A percentile compares a stretch with the other conserved stretches of the same genome.
Evolutionary conservation across 371 early-diverging fungal genomes (phyloP).

Genomic region (Apophysomyces ossiformis): DNA sequence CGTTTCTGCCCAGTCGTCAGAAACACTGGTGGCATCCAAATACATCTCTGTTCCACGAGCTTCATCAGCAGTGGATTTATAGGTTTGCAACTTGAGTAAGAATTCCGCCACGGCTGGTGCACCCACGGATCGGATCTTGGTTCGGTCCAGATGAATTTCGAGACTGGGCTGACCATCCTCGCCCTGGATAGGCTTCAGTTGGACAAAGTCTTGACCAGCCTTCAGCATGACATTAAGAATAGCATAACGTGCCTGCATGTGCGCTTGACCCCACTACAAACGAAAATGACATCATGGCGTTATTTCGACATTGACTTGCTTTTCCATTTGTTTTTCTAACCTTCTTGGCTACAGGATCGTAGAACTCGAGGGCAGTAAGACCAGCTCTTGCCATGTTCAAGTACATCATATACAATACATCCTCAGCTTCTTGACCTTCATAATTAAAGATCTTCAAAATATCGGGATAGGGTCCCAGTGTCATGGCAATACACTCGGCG

Average conservation of each 20-base stretch:
- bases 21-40: conserved; percentile 53
- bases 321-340: conserved; percentile 14
- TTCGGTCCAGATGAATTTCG: conserved; percentile 53
- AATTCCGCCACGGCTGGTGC: conserved; percentile 58
- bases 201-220: conserved; percentile 50
- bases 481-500: conserved; percentile 67
- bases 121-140: conserved; percentile 56
- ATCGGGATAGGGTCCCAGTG: conserved; percentile 45
- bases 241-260: conserved; percentile 71
- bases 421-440: conserved; percentile 50
- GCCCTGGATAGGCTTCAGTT: conserved; percentile 28
- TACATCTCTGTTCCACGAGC: conserved; percentile 53
- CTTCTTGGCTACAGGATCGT: conserved; percentile 52
- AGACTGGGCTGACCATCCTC: conserved; percentile 39
- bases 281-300: too few species aligned
- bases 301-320: background rate
- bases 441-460: conserved; percentile 60
- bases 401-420: conserved; percentile 58
- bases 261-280: conserved; percentile 61
- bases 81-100: conserved; percentile 58
- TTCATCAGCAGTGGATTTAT: conserved; percentile 65
- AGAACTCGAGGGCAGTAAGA: conserved; percentile 57
- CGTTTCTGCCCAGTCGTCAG: conserved; percentile 50
- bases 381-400: conserved; percentile 69
- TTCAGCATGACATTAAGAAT: conserved; percentile 56